Evolutionary conservation across 2,329 filamentous ascomycete genomes (phyloP), one percentile per base, ranked within the genome.

Genomic region (Botrytis fabae): DNA sequence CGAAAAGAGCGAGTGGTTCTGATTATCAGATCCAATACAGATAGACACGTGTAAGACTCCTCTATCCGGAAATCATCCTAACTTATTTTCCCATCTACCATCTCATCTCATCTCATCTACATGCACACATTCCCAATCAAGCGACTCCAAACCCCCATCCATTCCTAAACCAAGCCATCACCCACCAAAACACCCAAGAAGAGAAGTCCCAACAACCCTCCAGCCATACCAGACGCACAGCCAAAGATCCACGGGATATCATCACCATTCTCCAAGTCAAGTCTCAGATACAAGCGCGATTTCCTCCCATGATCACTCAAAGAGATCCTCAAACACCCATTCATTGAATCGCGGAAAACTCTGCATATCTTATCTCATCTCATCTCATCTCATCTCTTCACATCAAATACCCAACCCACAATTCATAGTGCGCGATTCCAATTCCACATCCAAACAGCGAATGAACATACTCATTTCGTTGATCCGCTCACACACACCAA

Each of bases 171-270:
- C n/a, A 63, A 35, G n/a, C 9, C 63, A 70, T 7, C 59, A 70
- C 69, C 69, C 40, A 44, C 25, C 20, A 44, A 44, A 22, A 63
- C 59, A 42, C 63, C 25, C 22, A 70, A 54, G 32, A 70, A 63
- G 59, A 35, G 44, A 14, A 32, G 28, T 8, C 2, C 18, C 8
- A 25, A 42, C 42, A 59, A 70, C 54, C 2, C 32, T 16, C 51
- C 54, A 2, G 42, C 59, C 4, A 35, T 46, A 5, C 22, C 40
- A 3, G 59, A 40, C 5, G 0, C 6, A 38, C n/a, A 40, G 9
- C 12, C 16, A 16, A 61, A 54, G 6, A 25, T 71, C 5, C 46
- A n/a, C 44, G 38, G 61, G 22, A 35, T 35, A 35, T 35, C 35
- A 42, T 35, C n/a, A n/a, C 4, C 10, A 1, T 3, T 44, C 44